These are phyloP conservation scores for Lenwebbia sp. DNA, from an alignment of 345 rosid species.

Conservation along the genomic window DNA sequence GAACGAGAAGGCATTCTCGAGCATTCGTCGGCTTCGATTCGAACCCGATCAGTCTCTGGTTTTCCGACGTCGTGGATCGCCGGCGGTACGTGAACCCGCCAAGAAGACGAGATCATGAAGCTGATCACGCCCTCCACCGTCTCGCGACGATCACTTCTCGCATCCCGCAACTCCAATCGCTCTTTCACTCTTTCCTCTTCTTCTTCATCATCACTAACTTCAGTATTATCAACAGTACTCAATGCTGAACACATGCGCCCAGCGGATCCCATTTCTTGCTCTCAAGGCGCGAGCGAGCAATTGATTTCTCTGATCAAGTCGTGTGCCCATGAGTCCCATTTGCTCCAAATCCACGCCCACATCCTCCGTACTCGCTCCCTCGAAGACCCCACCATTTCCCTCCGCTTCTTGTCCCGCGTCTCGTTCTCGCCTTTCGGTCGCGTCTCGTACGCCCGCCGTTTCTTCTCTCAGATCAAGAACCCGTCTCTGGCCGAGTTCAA, in stretches of 20 bases:
- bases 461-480: slow-evolving; percentile 36
- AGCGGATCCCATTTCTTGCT: neutral
- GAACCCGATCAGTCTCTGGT: neutral
- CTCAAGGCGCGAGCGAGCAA: neutral
- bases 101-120: neutral
- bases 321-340: slow-evolving; percentile 28
- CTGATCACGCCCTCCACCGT: neutral
- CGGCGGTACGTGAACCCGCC: neutral
- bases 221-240: neutral
- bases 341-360: slow-evolving; percentile 64
- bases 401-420: slow-evolving; percentile 45
- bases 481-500: slow-evolving; percentile 49
- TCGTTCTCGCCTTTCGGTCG: slow-evolving; percentile 27
- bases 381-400: slow-evolving; percentile 30
- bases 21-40: neutral
- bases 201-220: neutral
- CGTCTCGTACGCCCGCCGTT: slow-evolving; percentile 26
- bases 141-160: neutral
- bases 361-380: slow-evolving; percentile 35
- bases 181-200: neutral
- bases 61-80: neutral
- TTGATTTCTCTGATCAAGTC: slow-evolving; percentile 48
- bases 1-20: neutral
- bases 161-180: neutral
- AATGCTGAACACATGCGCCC: neutral